Base-by-base conservation (phyloP, 345 rosid species). In the Aquilaria malaccensis region DNA sequence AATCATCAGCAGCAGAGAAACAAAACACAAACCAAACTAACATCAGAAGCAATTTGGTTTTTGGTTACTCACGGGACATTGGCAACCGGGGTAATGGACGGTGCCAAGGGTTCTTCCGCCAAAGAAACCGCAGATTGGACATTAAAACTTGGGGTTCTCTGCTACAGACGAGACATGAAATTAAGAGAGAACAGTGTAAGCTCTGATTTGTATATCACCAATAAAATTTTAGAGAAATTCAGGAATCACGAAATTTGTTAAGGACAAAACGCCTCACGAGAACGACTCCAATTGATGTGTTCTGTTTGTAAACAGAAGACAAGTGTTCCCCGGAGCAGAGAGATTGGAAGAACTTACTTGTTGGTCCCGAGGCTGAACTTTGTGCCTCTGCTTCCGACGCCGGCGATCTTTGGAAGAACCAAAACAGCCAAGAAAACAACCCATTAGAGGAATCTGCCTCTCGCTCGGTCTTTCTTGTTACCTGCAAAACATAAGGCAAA, bases 391-490 rank as follows among this genome's bases (percentile, higher is more conserved):
- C 62, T 62, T 75, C 4, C 82, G 84, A 56, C 74, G 75, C 62
- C 64, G 82, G 69, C 77, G 81, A 79, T 81, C 79, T 66, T 80
- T 84, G 77, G 90, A 73, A 9, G 95, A 77, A 75, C 99, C 95
- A 68, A 90, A 94, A 69, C 99, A 94, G 50, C 76, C 84, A 59
- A 72, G 75, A 70, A 90, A 90, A 81, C 97, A 94, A 66, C 88
- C 86, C 99, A 94, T 94, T 29, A 5, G 50, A 33, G 12, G 52
- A 56, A 46, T 45, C 51, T 48, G 37, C 43, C 15, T 51, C 67
- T 49, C 45, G 41, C 11, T 48, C 3, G 6, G 12, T 63, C 14
- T 33, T 9, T 30, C 1, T 22, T 53, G 52, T n/a, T 29, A 4
- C 33, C 58, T 49, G n/a, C 30, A 29, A 52, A 33, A 31, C 2